Conservation (phyloP, 2,329 filamentous ascomycete species). For the Arachnomyces sp. region DNA sequence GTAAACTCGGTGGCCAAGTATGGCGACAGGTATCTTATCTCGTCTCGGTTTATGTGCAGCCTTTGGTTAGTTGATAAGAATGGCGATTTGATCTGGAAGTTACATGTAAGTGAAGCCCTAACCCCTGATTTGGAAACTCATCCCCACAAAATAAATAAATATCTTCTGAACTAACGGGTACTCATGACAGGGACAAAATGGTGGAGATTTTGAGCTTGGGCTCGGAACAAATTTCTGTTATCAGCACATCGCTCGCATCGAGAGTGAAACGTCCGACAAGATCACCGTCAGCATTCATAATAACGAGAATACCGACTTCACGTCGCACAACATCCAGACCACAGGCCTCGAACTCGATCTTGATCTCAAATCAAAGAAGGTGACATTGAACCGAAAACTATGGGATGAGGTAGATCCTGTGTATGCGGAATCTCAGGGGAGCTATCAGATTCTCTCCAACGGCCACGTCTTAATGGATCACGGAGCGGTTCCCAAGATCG, state of each 20-base stretch:
- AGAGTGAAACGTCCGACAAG: neutral
- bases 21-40: conserved; percentile 11
- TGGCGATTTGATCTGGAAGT: conserved; percentile 6
- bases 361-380: conserved; percentile 7
- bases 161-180: neutral
- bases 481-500: conserved; percentile 7
- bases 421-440: conserved; percentile 7
- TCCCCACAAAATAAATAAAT: neutral
- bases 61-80: conserved; percentile 3
- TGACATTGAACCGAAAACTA: conserved; percentile 4
- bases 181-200: conserved; percentile 6
- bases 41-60: conserved; percentile 6
- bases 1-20: conserved; percentile 8
- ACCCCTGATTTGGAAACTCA: neutral
- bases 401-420: neutral
- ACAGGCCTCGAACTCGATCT: conserved; percentile 7
- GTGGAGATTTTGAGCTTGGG: conserved; percentile 11
- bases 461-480: conserved; percentile 6
- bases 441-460: conserved; percentile 5
- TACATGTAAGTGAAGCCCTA: conserved; percentile 6
- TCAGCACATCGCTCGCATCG: conserved; percentile 7
- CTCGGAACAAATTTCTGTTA: conserved; percentile 9
- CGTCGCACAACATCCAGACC: conserved; percentile 1
- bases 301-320: conserved; percentile 6
- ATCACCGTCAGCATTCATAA: conserved; percentile 4